Conservation (phyloP, 2,329 filamentous ascomycete species). For the Fusarium beomiforme region DNA sequence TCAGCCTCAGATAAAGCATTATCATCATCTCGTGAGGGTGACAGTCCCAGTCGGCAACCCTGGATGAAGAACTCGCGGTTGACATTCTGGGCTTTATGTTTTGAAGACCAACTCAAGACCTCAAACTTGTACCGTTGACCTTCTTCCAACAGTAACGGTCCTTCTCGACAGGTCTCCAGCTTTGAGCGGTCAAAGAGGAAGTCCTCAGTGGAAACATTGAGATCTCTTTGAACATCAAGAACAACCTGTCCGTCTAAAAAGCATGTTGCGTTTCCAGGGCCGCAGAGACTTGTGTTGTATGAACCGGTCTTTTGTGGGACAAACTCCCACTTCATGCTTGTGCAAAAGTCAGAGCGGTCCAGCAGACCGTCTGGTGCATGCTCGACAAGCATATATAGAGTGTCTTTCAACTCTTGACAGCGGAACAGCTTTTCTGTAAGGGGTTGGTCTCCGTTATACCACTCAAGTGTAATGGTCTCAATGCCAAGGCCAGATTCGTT, state of each 20-base stretch:
- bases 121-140: neutral
- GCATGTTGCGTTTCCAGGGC: neutral
- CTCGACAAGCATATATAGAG: neutral
- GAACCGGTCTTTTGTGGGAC: neutral
- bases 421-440: neutral
- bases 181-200: neutral
- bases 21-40: neutral
- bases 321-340: neutral
- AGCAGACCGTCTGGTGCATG: neutral
- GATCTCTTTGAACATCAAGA: neutral
- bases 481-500: neutral
- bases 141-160: neutral
- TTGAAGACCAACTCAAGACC: neutral
- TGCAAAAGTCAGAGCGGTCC: neutral
- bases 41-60: neutral
- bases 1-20: neutral
- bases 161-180: neutral
- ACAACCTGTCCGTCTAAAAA: accelerated
- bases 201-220: neutral
- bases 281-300: neutral
- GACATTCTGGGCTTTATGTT: neutral
- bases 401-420: neutral
- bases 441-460: neutral
- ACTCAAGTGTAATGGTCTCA: neutral
- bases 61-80: neutral